These are phyloP conservation scores for Globisporangium rhizosaccharum DNA, from an alignment of 352 stramenopile genomes.

Conservation along the genomic window DNA sequence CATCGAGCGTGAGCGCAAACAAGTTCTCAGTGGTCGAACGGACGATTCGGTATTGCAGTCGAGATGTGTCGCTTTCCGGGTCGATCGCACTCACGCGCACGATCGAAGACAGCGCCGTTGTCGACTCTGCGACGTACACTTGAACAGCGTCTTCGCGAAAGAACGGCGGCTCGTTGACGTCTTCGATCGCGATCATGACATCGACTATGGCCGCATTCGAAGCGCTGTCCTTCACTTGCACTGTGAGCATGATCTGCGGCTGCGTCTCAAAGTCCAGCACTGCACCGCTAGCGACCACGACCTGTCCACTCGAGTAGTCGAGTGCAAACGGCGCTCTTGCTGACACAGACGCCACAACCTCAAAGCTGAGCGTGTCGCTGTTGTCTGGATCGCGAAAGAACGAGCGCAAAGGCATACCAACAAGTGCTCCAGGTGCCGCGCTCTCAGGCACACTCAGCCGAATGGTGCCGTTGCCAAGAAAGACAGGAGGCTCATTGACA, in stretches of 20 bases:
- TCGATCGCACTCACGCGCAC: constrained; percentile 4
- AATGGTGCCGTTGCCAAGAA: constrained; percentile 4
- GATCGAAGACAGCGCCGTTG: background rate
- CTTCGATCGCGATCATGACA: constrained; percentile 16
- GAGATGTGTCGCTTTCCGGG: background rate
- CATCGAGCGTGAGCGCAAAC: background rate
- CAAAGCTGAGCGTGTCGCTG: constrained; percentile 3
- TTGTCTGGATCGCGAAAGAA: constrained; percentile 1
- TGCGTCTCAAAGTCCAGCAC: constrained; percentile 7
- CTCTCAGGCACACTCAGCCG: constrained; percentile 3
- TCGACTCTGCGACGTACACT: constrained; percentile 10
- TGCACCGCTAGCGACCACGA: constrained; percentile 1
- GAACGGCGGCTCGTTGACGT: constrained; percentile 31
- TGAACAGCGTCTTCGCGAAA: constrained; percentile 14
- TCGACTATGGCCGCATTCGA: constrained; percentile 4
- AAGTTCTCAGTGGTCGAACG: background rate
- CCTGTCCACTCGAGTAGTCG: constrained; percentile 3
- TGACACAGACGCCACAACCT: background rate
- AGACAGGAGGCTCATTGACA: constrained; percentile 23
- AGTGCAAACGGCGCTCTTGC: background rate
- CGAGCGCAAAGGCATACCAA: background rate
- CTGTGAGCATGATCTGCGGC: background rate
- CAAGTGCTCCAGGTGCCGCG: background rate
- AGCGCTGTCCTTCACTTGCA: constrained; percentile 2
- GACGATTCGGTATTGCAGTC: constrained; percentile 7